These are phyloP conservation scores for Diaporthe velutina DNA, from an alignment of 2,329 filamentous ascomycete species.

Conservation along the genomic window DNA sequence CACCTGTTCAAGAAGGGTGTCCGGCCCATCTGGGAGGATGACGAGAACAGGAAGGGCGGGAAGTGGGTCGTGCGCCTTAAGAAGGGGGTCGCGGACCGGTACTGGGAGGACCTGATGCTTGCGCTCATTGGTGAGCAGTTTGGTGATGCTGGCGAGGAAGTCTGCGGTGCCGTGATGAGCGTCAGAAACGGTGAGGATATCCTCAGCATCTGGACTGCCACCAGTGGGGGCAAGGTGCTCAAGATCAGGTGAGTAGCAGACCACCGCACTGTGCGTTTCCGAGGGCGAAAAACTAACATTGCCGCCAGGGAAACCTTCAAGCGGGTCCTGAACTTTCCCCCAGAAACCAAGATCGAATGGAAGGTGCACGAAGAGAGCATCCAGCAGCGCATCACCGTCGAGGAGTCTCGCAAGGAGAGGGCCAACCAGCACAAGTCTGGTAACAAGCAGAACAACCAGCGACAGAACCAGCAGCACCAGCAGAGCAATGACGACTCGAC, in stretches of 20 bases:
- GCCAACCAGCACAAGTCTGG: conserved; percentile 59
- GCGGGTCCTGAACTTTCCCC: conserved; percentile 85
- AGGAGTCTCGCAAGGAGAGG: conserved; percentile 93
- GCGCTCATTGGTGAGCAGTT: conserved; percentile 96
- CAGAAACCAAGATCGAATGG: conserved; percentile 92
- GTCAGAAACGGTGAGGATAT: conserved; percentile 97
- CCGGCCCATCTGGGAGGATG: conserved; percentile 97
- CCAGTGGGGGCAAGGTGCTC: conserved; percentile 91
- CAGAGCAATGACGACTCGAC: conserved; percentile 35
- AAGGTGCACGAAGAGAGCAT: conserved; percentile 98
- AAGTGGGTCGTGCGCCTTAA: conserved; percentile 98
- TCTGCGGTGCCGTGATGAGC: conserved; percentile 94
- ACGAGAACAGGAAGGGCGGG: conserved; percentile 94
- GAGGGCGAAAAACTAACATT: not conserved
- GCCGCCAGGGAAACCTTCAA: conserved; percentile 87
- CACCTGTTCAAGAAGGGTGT: conserved; percentile 98
- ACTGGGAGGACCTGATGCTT: conserved; percentile 95
- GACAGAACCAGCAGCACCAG: conserved; percentile 42
- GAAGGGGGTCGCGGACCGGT: conserved; percentile 96
- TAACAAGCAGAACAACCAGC: conserved; percentile 50
- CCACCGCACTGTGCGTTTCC: not conserved
- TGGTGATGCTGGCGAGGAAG: conserved; percentile 89
- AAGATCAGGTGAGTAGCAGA: conserved; percentile 83
- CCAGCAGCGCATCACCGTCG: conserved; percentile 88
- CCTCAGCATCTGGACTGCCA: conserved; percentile 96